Conservation (phyloP, 1,284 basidiomycete species). For the Cutaneotrichosporon mucoides region DNA sequence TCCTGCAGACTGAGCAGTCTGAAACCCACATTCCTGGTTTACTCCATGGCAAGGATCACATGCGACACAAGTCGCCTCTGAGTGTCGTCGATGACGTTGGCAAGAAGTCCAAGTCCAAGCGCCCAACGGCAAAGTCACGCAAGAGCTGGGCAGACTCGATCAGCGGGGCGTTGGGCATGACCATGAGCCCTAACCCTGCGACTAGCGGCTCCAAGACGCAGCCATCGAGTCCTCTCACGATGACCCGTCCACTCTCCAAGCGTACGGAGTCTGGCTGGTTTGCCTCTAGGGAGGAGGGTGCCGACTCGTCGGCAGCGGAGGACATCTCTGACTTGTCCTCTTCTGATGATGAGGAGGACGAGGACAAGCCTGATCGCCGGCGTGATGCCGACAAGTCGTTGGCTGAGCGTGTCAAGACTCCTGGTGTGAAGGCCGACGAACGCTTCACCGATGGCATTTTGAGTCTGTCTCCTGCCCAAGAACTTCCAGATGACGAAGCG, state of each 20-base stretch:
- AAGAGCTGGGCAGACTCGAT: slow-evolving; percentile 53
- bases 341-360: slow-evolving; percentile 24
- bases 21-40: slow-evolving; percentile 59
- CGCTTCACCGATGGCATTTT: slow-evolving; percentile 17
- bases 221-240: slow-evolving; percentile 21
- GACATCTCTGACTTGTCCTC: slow-evolving; percentile 8
- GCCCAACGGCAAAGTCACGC: slow-evolving; percentile 5
- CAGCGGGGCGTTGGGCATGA: slow-evolving; percentile 32
- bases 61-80: slow-evolving; percentile 77
- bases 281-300: slow-evolving; percentile 56
- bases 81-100: slow-evolving; percentile 72
- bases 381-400: slow-evolving; percentile 51
- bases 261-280: slow-evolving; percentile 29
- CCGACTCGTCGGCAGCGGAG: slow-evolving; percentile 10
- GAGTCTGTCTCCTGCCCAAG: not conserved
- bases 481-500: slow-evolving; percentile 14
- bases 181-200: not conserved
- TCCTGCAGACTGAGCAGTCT: slow-evolving; percentile 74
- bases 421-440: slow-evolving; percentile 24
- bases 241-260: slow-evolving; percentile 12
- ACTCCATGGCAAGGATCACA: slow-evolving; percentile 78
- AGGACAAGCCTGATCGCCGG: slow-evolving; percentile 22
- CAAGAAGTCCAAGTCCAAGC: slow-evolving; percentile 12
- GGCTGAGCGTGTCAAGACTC: slow-evolving; percentile 48
- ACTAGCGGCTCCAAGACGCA: slow-evolving; percentile 13